phyloP scores from a whole-genome alignment of 208 protist species.

The Trypanosoma avium region DNA sequence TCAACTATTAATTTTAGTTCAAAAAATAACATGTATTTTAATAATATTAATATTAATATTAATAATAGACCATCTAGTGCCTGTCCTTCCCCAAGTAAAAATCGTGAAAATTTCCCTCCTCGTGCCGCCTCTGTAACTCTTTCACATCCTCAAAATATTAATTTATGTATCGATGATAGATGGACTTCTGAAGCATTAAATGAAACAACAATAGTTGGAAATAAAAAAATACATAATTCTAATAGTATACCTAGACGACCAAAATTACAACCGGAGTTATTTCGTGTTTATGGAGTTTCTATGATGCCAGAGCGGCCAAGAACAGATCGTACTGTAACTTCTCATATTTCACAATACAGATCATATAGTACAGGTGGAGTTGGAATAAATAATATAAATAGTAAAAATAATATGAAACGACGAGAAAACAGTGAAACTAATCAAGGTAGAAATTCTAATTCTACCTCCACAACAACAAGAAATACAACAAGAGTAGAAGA shows the following conservation, averaged over 20 bases:
- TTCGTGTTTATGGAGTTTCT: conserved; percentile 10
- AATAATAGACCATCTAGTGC: not conserved
- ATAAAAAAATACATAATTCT: not conserved
- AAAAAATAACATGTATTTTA: not conserved
- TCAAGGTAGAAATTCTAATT: no score
- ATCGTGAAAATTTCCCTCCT: no score
- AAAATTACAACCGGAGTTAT: not conserved
- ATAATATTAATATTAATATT: not conserved
- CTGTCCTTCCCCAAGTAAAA: no score
- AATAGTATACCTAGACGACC: not conserved
- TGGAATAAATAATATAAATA: not conserved
- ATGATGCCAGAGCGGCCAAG: not conserved
- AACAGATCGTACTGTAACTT: not conserved
- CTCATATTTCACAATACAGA: not conserved
- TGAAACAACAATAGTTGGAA: not conserved
- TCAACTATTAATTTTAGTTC: no score
- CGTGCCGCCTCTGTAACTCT: no score
- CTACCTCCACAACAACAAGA: no score
- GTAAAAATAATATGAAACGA: no score
- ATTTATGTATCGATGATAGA: no score
- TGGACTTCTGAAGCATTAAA: no score
- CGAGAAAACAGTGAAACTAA: no score
- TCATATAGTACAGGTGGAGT: not conserved
- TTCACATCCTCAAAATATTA: no score
- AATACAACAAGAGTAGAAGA: not conserved